phyloP scores from a whole-genome alignment of 148 eudicot species.

The Spergularia bocconei region DNA sequence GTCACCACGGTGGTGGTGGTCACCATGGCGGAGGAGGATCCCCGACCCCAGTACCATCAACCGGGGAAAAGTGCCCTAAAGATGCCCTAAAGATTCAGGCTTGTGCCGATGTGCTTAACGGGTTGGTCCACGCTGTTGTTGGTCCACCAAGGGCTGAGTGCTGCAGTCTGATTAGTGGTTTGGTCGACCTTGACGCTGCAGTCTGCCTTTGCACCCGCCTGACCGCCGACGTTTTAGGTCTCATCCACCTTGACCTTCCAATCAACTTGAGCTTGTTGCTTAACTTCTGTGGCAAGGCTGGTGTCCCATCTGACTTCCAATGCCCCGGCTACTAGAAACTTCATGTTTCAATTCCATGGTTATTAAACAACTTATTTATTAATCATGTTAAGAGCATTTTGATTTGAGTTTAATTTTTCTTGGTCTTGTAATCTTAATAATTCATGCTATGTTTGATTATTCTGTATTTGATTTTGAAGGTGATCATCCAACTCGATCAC shows the following conservation, averaged over 20 bases:
- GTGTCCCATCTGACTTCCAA: slow-evolving; percentile 43
- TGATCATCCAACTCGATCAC: neutral
- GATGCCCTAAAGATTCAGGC: slow-evolving; percentile 57
- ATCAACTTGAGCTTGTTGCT: slow-evolving; percentile 52
- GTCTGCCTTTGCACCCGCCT: slow-evolving; percentile 72
- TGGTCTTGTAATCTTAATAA: neutral
- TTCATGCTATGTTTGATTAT: neutral
- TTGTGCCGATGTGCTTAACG: slow-evolving; percentile 44
- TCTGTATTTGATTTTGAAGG: neutral
- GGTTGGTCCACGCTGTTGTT: slow-evolving; percentile 36
- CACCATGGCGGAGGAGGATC: neutral
- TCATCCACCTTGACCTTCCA: slow-evolving; percentile 53
- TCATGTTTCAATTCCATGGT: neutral
- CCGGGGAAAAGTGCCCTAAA: slow-evolving; percentile 38
- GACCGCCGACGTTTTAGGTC: slow-evolving; percentile 44
- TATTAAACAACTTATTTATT: neutral
- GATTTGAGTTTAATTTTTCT: neutral
- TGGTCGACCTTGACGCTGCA: slow-evolving; percentile 61
- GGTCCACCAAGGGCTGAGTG: slow-evolving; percentile 49
- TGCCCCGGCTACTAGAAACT: slow-evolving; percentile 25
- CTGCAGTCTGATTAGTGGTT: slow-evolving; percentile 50
- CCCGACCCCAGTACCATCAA: slow-evolving; percentile 1
- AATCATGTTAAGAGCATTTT: neutral
- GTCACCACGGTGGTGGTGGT: no score
- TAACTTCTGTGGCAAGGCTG: slow-evolving; percentile 43